phyloP scores from a whole-genome alignment of 1,139 yeast species.

The Torulaspora globosa region DNA sequence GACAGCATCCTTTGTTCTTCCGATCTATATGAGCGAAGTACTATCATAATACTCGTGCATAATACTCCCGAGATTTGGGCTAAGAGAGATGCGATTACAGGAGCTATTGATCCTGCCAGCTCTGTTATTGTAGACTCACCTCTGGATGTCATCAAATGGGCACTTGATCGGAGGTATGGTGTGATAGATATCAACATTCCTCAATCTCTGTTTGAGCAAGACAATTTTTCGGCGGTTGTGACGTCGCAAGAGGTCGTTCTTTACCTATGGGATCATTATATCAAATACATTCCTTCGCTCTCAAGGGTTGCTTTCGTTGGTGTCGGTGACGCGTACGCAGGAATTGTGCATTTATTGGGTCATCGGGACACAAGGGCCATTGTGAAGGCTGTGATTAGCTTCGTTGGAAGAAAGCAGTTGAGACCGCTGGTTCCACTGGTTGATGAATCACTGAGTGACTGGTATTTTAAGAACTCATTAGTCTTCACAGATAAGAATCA shows the following conservation, averaged over 20 bases:
- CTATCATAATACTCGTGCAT: slow-evolving; percentile 69
- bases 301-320: slow-evolving; percentile 77
- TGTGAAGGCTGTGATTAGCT: slow-evolving; percentile 71
- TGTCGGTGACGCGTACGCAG: slow-evolving; percentile 83
- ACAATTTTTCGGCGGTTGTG: slow-evolving; percentile 54
- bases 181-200: slow-evolving; percentile 84
- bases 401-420: slow-evolving; percentile 60
- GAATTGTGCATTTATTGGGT: slow-evolving; percentile 82
- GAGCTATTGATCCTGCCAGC: slow-evolving; percentile 67
- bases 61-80: slow-evolving; percentile 97
- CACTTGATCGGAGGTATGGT: slow-evolving; percentile 57
- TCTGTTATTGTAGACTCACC: slow-evolving; percentile 65
- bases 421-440: slow-evolving; percentile 78
- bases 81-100: slow-evolving; percentile 71
- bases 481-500: slow-evolving; percentile 73
- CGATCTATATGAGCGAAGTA: slow-evolving; percentile 58
- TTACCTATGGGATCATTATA: slow-evolving; percentile 87
- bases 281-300: slow-evolving; percentile 65
- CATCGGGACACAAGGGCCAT: slow-evolving; percentile 65
- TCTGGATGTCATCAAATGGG: slow-evolving; percentile 56
- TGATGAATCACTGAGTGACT: slow-evolving; percentile 78
- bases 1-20: slow-evolving; percentile 78
- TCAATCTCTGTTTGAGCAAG: slow-evolving; percentile 38
- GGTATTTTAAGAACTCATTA: slow-evolving; percentile 86
- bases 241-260: slow-evolving; percentile 73